Evolutionary conservation across 805 yeast species (phyloP), one percentile per base, ranked within the genome.

Genomic region (Candida bentonensis): DNA sequence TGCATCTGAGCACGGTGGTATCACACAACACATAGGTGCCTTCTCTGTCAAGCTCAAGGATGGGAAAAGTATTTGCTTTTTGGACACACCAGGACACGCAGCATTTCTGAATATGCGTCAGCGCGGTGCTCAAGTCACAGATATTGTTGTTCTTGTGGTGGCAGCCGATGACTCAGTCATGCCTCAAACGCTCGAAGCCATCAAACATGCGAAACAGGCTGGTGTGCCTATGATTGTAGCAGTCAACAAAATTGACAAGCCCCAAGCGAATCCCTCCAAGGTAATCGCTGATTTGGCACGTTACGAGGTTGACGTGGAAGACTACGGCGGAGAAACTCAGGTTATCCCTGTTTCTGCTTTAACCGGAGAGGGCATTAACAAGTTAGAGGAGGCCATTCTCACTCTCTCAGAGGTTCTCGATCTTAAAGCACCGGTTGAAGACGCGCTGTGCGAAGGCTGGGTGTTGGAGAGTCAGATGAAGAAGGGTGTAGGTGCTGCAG

Each of bases 11-110:
- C 83, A 78, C 60, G 98, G 98, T 44, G 97, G 98, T 17, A 92
- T 92, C 43, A 92, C 98, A 0, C 98, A 92, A 61, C 96, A 87
- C 59, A 92, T 92, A 46, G 98, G 98, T 60, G 97, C 98, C 0
- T 92, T 92, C 54, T 80, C 89, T 15, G 92, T 89, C 21, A 67
- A 69, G n/a, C 74, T 95, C 0, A 88, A 92, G 0, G 59, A 72
- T 1, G 74, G 92, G 0, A 82, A 80, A 58, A 67, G 67, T 36
- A 84, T 92, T 50, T 89, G 97, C 0, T 89, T 92, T 51, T 69
- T 92, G 49, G 98, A 92, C 61, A 92, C 98, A 0, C 98, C 98
- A 0, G 98, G 98, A 0, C 98, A 92, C 64, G 94, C 96, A 9
- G 97, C 97, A 0, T 92, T 92, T 58, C 67, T 92, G 51, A 87